A percentile compares a stretch with the other conserved stretches of the same genome.
Conservation (phyloP, 2,329 filamentous ascomycete genomes). For the Epichloe elymi region DNA sequence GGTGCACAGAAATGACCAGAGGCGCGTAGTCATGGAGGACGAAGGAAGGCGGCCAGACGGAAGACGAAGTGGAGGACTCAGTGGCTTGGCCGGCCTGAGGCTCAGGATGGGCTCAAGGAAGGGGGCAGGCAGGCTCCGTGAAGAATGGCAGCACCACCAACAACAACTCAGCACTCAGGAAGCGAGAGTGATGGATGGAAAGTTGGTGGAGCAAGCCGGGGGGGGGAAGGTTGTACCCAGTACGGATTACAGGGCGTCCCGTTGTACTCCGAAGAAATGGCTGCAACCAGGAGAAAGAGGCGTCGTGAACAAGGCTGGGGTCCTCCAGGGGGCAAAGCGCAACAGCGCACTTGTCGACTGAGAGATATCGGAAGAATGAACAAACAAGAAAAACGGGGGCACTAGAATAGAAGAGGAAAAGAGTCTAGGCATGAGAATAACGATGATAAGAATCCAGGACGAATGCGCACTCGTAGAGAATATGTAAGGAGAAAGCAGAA, state of each 20-base stretch:
- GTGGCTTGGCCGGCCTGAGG: constrained; percentile 6
- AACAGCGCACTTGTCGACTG: no score
- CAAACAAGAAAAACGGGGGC: no score
- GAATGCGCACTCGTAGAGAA: no score
- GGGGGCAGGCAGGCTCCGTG: background rate
- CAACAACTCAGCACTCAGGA: no score
- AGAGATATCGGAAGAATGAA: no score
- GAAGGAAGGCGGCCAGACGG: constrained; percentile 7
- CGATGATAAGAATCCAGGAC: no score
- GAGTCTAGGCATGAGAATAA: no score
- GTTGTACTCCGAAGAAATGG: background rate
- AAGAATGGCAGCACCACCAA: background rate
- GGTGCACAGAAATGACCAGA: constrained; percentile 4
- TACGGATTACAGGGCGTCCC: no score
- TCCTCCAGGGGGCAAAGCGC: no score
- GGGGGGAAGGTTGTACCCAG: background rate
- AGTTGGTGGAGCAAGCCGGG: constrained; percentile 1
- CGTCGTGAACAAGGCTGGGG: background rate
- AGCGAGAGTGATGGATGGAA: background rate
- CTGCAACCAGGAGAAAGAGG: background rate
- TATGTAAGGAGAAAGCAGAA: no score
- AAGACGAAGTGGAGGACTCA: constrained; percentile 1
- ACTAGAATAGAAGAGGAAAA: no score
- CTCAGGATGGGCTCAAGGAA: background rate
- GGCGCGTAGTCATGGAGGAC: constrained; percentile 4